phyloP scores from a whole-genome alignment of 306 rosid species.

The Prinsepia uniflora region DNA sequence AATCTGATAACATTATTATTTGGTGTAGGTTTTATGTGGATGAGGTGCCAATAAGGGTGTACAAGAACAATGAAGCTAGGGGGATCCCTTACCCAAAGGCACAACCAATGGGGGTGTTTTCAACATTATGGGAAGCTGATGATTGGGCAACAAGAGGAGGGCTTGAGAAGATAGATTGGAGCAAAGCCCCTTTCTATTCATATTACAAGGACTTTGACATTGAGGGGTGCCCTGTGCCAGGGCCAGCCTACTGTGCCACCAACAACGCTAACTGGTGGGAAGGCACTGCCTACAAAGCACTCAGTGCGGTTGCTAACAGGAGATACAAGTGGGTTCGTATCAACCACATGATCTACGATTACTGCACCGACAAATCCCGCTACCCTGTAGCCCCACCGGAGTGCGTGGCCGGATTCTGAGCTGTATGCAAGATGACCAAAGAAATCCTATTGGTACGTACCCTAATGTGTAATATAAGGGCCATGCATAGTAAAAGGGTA shows the following conservation, averaged over 20 bases:
- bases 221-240: conserved; percentile 79
- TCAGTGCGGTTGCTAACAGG: conserved; percentile 47
- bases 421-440: neutral
- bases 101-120: conserved; percentile 84
- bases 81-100: conserved; percentile 65
- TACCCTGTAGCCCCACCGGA: conserved; percentile 62
- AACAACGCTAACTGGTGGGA: conserved; percentile 88
- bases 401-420: conserved; percentile 55
- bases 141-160: conserved; percentile 99
- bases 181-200: conserved; percentile 75
- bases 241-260: conserved; percentile 53
- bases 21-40: conserved; percentile 67
- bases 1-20: neutral
- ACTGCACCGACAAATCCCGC: conserved; percentile 76
- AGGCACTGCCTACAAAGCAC: conserved; percentile 49
- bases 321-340: conserved; percentile 82
- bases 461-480: conserved; percentile 5
- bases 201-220: conserved; percentile 86
- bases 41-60: conserved; percentile 69
- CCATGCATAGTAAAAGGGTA: conserved; percentile 1
- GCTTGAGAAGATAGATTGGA: conserved; percentile 92
- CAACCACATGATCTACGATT: conserved; percentile 81
- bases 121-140: conserved; percentile 93
- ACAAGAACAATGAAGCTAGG: conserved; percentile 74
- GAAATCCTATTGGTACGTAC: conserved; percentile 4